phyloP scores from a whole-genome alignment of 2,329 filamentous ascomycete species.

The Epichloe uncinata region DNA sequence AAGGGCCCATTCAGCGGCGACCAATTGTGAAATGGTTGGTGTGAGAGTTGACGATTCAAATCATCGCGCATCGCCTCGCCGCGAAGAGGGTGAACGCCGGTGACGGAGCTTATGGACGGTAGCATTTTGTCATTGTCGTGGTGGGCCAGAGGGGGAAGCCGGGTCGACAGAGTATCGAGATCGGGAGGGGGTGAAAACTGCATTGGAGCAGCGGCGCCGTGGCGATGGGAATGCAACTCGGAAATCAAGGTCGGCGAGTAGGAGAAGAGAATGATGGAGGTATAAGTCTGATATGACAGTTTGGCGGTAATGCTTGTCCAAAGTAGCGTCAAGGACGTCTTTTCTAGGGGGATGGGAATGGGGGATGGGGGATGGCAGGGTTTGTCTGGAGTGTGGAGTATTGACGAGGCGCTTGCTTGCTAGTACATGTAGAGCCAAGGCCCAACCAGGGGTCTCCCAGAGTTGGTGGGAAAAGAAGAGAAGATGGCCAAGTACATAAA shows the following conservation, averaged over 20 bases:
- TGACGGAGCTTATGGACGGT: constrained; percentile 24
- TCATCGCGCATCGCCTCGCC: constrained; percentile 11
- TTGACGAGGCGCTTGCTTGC: background rate
- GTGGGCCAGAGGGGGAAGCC: constrained; percentile 13
- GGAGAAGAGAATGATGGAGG: background rate
- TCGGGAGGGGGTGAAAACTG: constrained; percentile 11
- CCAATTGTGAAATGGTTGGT: constrained; percentile 25
- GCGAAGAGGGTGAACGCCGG: constrained; percentile 15
- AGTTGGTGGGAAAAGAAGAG: background rate
- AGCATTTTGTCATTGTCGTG: constrained; percentile 19
- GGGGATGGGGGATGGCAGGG: background rate
- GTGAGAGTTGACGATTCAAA: constrained; percentile 9
- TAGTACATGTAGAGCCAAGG: background rate
- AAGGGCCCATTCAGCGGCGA: constrained; percentile 36
- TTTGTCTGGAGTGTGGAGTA: background rate
- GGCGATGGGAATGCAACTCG: background rate
- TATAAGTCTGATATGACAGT: background rate
- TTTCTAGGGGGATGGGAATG: background rate
- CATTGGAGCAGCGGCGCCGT: constrained; percentile 11
- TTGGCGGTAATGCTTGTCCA: background rate
- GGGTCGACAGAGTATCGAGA: constrained; percentile 16
- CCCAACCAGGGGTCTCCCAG: background rate
- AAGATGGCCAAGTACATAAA: background rate
- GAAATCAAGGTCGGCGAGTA: background rate
- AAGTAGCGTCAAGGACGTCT: background rate